phyloP scores from a whole-genome alignment of 345 rosid genomes.

The Populus deltoides region DNA sequence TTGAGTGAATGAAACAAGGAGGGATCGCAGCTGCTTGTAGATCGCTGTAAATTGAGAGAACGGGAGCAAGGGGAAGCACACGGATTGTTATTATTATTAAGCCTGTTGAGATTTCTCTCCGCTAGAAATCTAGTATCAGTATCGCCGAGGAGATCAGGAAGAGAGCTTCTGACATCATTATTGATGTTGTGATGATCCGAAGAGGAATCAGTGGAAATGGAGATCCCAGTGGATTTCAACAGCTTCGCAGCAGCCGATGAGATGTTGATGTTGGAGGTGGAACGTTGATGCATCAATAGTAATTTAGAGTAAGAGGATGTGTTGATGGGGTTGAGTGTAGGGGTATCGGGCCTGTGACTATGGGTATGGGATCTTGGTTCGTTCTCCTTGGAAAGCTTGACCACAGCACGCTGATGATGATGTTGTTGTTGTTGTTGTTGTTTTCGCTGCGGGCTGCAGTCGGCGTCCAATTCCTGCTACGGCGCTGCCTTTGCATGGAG shows the following conservation, averaged over 20 bases:
- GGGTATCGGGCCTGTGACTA: conserved; percentile 31
- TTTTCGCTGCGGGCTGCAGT: conserved; percentile 22
- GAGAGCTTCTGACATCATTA: conserved; percentile 33
- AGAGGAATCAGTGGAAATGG: conserved; percentile 12
- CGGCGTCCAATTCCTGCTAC: not conserved
- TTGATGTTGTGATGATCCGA: not conserved
- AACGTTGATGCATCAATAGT: conserved; percentile 32
- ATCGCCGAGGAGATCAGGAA: conserved; percentile 29
- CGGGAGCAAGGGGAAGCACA: conserved; percentile 33
- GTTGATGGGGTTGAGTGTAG: conserved; percentile 7
- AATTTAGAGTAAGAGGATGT: conserved; percentile 25
- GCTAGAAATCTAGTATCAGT: conserved; percentile 26
- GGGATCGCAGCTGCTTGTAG: conserved; percentile 9
- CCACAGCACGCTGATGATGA: conserved; percentile 24
- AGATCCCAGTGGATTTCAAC: conserved; percentile 44
- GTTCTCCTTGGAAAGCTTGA: conserved; percentile 36
- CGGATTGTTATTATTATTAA: not conserved
- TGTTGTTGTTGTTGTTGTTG: not conserved
- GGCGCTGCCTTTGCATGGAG: conserved; percentile 1
- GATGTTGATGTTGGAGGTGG: conserved; percentile 14
- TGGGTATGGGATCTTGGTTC: conserved; percentile 4
- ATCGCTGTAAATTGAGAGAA: conserved; percentile 33
- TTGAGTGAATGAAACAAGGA: conserved; percentile 22
- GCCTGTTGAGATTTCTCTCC: conserved; percentile 33
- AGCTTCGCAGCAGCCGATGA: conserved; percentile 65